A percentile compares a stretch with the other conserved stretches of the same genome.
Conservation (phyloP, 2,329 filamentous ascomycete genomes). For the Neopestalotiopsis clavispora region DNA sequence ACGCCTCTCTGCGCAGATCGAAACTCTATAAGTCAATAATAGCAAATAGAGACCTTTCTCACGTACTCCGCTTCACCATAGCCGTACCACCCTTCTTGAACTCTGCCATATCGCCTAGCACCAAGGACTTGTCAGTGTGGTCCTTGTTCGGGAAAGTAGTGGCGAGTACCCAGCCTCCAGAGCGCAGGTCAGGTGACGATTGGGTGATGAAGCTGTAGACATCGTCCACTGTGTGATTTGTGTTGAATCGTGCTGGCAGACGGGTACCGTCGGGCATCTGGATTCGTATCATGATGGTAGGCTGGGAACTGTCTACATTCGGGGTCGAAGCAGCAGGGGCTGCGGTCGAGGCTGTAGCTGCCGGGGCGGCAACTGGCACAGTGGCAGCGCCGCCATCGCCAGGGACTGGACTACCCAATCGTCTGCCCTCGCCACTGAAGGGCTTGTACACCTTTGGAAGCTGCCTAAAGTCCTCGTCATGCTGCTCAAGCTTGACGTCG, state of each 20-base stretch:
- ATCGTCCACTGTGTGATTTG: conserved; percentile 76
- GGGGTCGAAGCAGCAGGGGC: conserved; percentile 32
- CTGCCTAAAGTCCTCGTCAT: conserved; percentile 74
- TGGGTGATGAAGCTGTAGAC: conserved; percentile 76
- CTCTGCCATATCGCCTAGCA: conserved; percentile 64
- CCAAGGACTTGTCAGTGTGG: conserved; percentile 68
- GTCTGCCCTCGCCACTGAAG: conserved; percentile 73
- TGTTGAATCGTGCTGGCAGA: conserved; percentile 82
- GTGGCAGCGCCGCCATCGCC: conserved; percentile 48
- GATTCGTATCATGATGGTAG: conserved; percentile 74
- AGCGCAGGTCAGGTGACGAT: conserved; percentile 61
- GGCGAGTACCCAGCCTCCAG: conserved; percentile 73
- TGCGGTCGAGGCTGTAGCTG: conserved; percentile 27
- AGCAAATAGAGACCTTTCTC: not conserved
- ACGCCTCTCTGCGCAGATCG: not conserved
- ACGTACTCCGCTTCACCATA: conserved; percentile 59
- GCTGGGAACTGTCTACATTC: conserved; percentile 67
- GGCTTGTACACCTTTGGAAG: conserved; percentile 79
- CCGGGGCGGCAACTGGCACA: conserved; percentile 35
- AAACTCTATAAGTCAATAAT: conserved; percentile 16
- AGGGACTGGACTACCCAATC: conserved; percentile 79
- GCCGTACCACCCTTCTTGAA: conserved; percentile 70
- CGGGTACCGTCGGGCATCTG: conserved; percentile 79
- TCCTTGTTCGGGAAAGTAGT: conserved; percentile 87
- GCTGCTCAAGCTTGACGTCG: conserved; percentile 79